These are phyloP conservation scores for Linnemannia hyalina DNA, from an alignment of 192 early-diverging fungal species.

Conservation along the genomic window DNA sequence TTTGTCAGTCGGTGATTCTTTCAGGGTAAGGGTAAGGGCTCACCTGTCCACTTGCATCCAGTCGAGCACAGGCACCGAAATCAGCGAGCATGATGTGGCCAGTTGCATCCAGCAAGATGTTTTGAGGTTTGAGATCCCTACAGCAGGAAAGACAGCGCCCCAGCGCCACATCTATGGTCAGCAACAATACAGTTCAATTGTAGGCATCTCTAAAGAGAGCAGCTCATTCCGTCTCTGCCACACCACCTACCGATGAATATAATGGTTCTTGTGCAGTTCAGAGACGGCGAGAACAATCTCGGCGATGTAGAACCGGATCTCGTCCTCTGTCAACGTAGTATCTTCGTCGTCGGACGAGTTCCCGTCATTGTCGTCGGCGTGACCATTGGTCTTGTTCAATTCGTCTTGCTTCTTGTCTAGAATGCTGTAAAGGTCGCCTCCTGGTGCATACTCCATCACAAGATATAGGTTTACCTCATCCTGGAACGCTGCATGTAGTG, in stretches of 20 bases:
- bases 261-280: conserved; percentile 74
- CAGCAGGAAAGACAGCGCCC: not conserved
- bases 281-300: conserved; percentile 80
- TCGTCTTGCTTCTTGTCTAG: conserved; percentile 71
- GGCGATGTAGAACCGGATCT: conserved; percentile 79
- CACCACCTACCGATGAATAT: conserved; percentile 69
- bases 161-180: not conserved
- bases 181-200: not conserved
- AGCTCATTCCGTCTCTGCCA: not conserved
- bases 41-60: conserved; percentile 47
- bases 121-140: conserved; percentile 82
- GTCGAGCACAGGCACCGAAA: conserved; percentile 69
- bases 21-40: not conserved
- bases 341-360: conserved; percentile 41
- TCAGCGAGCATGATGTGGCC: conserved; percentile 83
- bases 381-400: conserved; percentile 25
- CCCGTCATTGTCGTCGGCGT: conserved; percentile 6
- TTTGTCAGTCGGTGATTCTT: not conserved
- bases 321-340: conserved; percentile 67
- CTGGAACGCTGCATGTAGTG: conserved; percentile 76
- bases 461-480: conserved; percentile 75
- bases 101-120: conserved; percentile 73
- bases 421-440: conserved; percentile 84
- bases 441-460: conserved; percentile 84
- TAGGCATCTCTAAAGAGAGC: not conserved